Evolutionary conservation across 2,329 filamentous ascomycete species (phyloP).

Genomic region (Epichloe scottii): DNA sequence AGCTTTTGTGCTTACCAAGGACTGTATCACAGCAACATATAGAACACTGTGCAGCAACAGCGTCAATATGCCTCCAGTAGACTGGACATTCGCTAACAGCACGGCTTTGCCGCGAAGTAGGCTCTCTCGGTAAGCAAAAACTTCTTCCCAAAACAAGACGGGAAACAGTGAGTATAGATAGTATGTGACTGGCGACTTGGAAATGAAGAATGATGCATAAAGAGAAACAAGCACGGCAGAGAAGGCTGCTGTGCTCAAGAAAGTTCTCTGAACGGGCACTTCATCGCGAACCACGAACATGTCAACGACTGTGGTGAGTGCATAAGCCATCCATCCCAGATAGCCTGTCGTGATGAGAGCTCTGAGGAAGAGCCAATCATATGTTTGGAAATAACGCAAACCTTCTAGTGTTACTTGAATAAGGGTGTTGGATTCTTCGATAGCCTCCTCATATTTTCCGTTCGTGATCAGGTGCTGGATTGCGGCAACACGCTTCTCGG

Average conservation of each 20-base stretch:
- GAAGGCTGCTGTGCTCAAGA: constrained; percentile 51
- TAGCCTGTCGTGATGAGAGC: constrained; percentile 84
- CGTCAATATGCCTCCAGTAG: constrained; percentile 41
- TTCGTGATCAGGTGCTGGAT: constrained; percentile 57
- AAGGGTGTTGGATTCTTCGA: constrained; percentile 62
- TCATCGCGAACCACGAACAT: constrained; percentile 16
- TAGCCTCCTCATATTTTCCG: constrained; percentile 61
- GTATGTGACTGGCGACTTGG: constrained; percentile 70
- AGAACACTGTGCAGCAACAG: constrained; percentile 50
- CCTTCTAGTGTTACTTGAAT: constrained; percentile 70
- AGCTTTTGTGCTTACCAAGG: constrained; percentile 45
- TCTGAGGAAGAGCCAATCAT: constrained; percentile 93
- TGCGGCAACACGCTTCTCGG: constrained; percentile 52
- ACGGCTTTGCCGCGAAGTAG: constrained; percentile 52
- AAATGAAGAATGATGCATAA: constrained; percentile 68
- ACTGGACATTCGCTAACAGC: constrained; percentile 57
- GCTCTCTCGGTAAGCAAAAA: constrained; percentile 64
- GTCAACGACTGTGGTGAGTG: constrained; percentile 77
- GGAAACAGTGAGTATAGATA: constrained; percentile 90
- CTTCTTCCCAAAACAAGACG: constrained; percentile 92
- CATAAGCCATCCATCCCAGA: constrained; percentile 89
- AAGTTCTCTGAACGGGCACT: constrained; percentile 49
- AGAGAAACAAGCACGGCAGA: constrained; percentile 62
- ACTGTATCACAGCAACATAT: constrained; percentile 67
- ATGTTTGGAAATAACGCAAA: constrained; percentile 88